Evolutionary conservation across 2,329 filamentous ascomycete genomes (phyloP), one percentile per base, ranked within the genome.

Genomic region (Lasiodiplodia gonubiensis): DNA sequence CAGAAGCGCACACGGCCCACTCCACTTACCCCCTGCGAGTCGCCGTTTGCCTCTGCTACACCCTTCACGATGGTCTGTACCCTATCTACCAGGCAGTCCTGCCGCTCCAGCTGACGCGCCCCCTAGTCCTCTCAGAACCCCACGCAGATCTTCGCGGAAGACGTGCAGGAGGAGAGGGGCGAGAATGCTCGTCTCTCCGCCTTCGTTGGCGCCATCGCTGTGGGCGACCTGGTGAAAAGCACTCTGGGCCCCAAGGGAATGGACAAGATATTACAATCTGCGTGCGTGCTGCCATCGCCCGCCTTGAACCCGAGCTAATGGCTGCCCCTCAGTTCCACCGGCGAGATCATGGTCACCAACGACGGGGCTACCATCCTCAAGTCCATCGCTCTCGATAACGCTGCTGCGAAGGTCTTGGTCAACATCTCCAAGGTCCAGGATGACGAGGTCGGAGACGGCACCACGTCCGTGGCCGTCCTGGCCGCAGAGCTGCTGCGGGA

Each of bases 371-470:
- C 95, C 27, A 99, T 99, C 73, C 88, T 99, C 71, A 99, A 99
- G 83, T 92, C 94, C 65, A 99, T 99, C 80, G 95, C 95, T 52
- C 90, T 99, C 77, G 95, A 99, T 81, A 99, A 99, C 79, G 95
- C 95, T 52, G 95, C 95, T 25, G 95, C 95, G 66, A 99, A 99
- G 84, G 95, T 99, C 5, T 86, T 99, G 52, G 95, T 99, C 78
- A 99, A 99, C 81, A 98, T 99, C 75, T 98, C 94, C 70, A 99
- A 99, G 83, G 95, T 99, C 6, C 95, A 99, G 80, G 95, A 99
- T 76, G 95, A 99, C 78, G 95, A 99, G 81, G 94, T 99, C 27
- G 95, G 95, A 77, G 95, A 99, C 79, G 95, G 95, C 68, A 99
- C 95, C 54, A 99, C 95, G 25, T 98, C 94, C n/a, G 95, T 99